Base-by-base conservation (phyloP, 352 stramenopile genomes). In the Sclerospora graminicola region DNA sequence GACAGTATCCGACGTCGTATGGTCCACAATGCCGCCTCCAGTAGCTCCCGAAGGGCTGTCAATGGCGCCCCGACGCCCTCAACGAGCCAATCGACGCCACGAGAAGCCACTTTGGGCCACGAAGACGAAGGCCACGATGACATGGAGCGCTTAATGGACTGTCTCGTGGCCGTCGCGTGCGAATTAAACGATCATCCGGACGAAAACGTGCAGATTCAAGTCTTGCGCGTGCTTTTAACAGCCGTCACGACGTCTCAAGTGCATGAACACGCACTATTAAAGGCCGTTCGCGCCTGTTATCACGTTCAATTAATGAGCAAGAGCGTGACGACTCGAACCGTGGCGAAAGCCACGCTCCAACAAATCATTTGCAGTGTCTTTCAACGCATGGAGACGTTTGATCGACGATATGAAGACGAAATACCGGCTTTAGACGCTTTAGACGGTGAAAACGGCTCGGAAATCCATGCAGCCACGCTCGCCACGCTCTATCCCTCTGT, bases 361-460 rank as follows among this genome's bases (percentile, higher is more conserved):
- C 96, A 99, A 62, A 94, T 99, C 51, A 87, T 98, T 10, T 91
- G 69, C 20, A 91, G 96, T 37, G 90, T 98, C 0, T 98, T 98
- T 64, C 77, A 95, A 53, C 65, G 95, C 39, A 98, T 99, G 92
- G 95, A 99, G 65, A 84, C 74, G 18, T 88, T 88, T 36, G 76
- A 88, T 51, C 59, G 79, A 52, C 69, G 70, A n/a, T 72, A 85
- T 1, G 66, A 79, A 37, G 68, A 84, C 49, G 73, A 88, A 43
- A 88, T 70, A 0, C 66, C 68, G 20, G 60, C 67, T n/a, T n/a
- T n/a, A n/a, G n/a, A n/a, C n/a, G n/a, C n/a, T n/a, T n/a, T n/a
- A n/a, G n/a, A n/a, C n/a, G n/a, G n/a, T n/a, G n/a, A n/a, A n/a
- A n/a, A n/a, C n/a, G n/a, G n/a, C n/a, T n/a, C n/a, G n/a, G n/a